Conservation (phyloP, 2,329 filamentous ascomycete species). For the Myriosclerotinia duriaeana region DNA sequence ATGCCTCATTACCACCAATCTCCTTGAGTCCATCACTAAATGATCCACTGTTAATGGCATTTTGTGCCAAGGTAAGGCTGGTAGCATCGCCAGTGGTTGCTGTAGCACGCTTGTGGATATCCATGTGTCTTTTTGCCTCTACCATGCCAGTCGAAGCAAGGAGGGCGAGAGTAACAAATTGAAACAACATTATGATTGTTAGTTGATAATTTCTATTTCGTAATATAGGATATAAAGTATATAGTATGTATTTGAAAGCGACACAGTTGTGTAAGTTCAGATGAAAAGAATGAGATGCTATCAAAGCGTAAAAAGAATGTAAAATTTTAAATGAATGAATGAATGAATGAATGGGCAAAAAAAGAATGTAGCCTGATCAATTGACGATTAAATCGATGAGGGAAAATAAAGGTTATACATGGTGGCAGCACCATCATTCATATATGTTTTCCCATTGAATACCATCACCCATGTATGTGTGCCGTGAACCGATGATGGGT, state of each 20-base stretch:
- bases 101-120: conserved; percentile 14
- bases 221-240: not conserved
- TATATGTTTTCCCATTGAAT: conserved; percentile 8
- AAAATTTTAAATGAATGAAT: conserved; percentile 9
- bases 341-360: not conserved
- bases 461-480: not conserved
- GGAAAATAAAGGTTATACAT: not conserved
- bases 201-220: not conserved
- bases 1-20: conserved; percentile 28
- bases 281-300: conserved; percentile 16
- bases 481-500: conserved; percentile 12
- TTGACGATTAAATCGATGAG: conserved; percentile 4
- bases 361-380: conserved; percentile 13
- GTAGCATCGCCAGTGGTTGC: conserved; percentile 1
- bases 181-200: conserved; percentile 25
- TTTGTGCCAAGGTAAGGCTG: conserved; percentile 21
- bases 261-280: conserved; percentile 17
- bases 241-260: not conserved
- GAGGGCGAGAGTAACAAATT: conserved; percentile 23
- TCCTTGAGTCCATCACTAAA: conserved; percentile 28
- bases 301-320: conserved; percentile 23
- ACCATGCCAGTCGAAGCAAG: conserved; percentile 26
- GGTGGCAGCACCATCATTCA: not conserved
- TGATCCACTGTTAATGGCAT: conserved; percentile 31
- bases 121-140: conserved; percentile 21